These are phyloP conservation scores for Helotiales sp. DNA, from an alignment of 2,329 filamentous ascomycete genomes.

Conservation along the genomic window DNA sequence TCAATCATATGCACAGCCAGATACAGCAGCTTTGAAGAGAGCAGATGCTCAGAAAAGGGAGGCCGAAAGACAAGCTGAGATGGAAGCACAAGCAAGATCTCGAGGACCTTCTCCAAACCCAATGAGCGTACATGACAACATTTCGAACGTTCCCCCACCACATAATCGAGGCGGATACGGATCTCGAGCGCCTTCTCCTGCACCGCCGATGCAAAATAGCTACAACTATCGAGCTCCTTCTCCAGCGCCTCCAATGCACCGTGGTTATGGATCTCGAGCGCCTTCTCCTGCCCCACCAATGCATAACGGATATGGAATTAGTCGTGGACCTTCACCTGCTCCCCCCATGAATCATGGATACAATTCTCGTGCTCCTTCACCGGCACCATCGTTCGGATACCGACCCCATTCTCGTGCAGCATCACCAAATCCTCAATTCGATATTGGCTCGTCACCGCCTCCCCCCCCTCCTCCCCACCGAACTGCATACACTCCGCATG, in stretches of 20 bases:
- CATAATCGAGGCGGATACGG: conserved; percentile 42
- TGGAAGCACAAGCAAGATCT: conserved; percentile 36
- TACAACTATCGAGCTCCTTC: conserved; percentile 42
- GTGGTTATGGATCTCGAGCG: conserved; percentile 48
- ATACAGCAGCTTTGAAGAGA: conserved; percentile 65
- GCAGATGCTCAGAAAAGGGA: conserved; percentile 41
- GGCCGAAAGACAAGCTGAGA: conserved; percentile 47
- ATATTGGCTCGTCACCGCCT: conserved; percentile 53
- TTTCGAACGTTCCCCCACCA: conserved; percentile 41
- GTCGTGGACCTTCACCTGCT: conserved; percentile 39
- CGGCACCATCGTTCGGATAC: conserved; percentile 39
- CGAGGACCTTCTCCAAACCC: conserved; percentile 38
- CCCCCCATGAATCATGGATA: conserved; percentile 42
- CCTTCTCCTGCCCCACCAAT: conserved; percentile 47
- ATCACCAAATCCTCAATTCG: conserved; percentile 46
- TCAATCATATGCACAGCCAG: conserved; percentile 68
- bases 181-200: conserved; percentile 47
- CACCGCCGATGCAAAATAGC: conserved; percentile 42
- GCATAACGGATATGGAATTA: conserved; percentile 40
- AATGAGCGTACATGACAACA: conserved; percentile 32
- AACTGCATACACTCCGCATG: conserved; percentile 53
- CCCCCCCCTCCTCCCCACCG: conserved; percentile 86
- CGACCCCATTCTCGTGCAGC: conserved; percentile 45
- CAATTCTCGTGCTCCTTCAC: conserved; percentile 45
- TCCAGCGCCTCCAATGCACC: conserved; percentile 39